Base-by-base conservation (phyloP, 1,284 basidiomycete species). In the Rhodotorula sp. region DNA sequence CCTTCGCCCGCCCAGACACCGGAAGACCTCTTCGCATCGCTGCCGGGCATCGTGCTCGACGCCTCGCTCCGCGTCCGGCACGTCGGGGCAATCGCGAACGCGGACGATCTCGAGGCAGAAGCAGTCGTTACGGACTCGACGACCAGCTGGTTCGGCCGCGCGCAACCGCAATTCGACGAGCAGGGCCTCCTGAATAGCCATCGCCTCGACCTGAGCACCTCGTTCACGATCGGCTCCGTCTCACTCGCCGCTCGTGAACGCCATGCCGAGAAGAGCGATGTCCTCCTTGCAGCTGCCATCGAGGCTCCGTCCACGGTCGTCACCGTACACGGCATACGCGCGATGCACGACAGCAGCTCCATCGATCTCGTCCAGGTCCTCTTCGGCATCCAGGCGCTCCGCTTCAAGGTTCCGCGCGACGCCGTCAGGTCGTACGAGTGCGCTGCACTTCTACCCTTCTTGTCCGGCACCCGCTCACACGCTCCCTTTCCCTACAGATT, bases 91-190 rank as follows among this genome's bases (percentile, higher is more conserved):
- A 17, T 66, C 65, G 32, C 37, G 39, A 10, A 56, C 25, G 69
- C 69, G 27, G 69, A 67, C 48, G 61, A 57, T 19, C 69, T 71
- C 41, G 61, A 67, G 36, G 65, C 64, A 4, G 59, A 63, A 7
- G 32, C 36, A 1, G 25, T 54, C 48, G 12, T 67, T 29, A 25
- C 34, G 19, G 58, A 66, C 41, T n/a, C 39, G 57, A 32, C 36
- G 41, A 21, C 39, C n/a, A 34, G 41, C 50, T 3, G 46, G 1
- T 48, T 53, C 15, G 41, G 60, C 19, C 29, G 53, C 32, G 22
- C 63, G 41, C 39, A 37, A 17, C 54, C 61, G 41, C 44, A 19
- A 9, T 12, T 46, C 34, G 32, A 22, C 34, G 25, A 34, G 17
- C 27, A 46, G 32, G 57, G 51, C 17, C 53, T 51, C n/a, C 41